Percentiles rank a stretch among this genome's conserved stretches.
Conservation (phyloP, 2,329 filamentous ascomycete species). For the Tolypocladium paradoxum region DNA sequence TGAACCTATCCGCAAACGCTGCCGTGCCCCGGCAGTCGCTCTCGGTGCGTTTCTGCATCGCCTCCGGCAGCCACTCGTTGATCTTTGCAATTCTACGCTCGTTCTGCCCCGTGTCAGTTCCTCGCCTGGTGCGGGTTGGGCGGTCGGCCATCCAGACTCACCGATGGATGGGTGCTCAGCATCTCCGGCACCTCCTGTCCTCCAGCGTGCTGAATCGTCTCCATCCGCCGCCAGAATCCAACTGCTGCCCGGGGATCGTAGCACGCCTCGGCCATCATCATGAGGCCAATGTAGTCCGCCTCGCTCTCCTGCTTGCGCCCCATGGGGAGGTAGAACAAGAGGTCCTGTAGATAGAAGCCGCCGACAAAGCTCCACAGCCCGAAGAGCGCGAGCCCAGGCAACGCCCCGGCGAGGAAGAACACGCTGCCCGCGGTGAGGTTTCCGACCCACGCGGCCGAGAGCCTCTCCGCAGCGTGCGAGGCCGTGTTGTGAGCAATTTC, state of each 20-base stretch:
- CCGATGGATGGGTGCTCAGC: slow-evolving; percentile 66
- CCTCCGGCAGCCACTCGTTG: slow-evolving; percentile 48
- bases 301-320: slow-evolving; percentile 63
- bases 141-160: slow-evolving; percentile 23
- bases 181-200: slow-evolving; percentile 53
- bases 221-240: slow-evolving; percentile 58
- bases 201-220: slow-evolving; percentile 27
- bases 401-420: slow-evolving; percentile 34
- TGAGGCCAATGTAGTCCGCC: slow-evolving; percentile 69
- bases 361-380: slow-evolving; percentile 32
- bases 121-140: not conserved
- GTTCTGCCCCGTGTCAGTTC: slow-evolving; percentile 28
- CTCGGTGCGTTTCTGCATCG: slow-evolving; percentile 38
- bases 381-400: slow-evolving; percentile 28
- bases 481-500: slow-evolving; percentile 72
- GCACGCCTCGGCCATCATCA: slow-evolving; percentile 76
- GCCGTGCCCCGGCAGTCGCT: slow-evolving; percentile 44
- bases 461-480: slow-evolving; percentile 54
- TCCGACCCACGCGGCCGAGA: slow-evolving; percentile 40
- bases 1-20: slow-evolving; percentile 42
- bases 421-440: slow-evolving; percentile 39
- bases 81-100: slow-evolving; percentile 56
- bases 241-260: slow-evolving; percentile 60
- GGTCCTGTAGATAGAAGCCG: slow-evolving; percentile 39
- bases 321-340: slow-evolving; percentile 58